Base-by-base conservation (phyloP, 2,329 filamentous ascomycete genomes). In the Byssochlamys sp. region DNA sequence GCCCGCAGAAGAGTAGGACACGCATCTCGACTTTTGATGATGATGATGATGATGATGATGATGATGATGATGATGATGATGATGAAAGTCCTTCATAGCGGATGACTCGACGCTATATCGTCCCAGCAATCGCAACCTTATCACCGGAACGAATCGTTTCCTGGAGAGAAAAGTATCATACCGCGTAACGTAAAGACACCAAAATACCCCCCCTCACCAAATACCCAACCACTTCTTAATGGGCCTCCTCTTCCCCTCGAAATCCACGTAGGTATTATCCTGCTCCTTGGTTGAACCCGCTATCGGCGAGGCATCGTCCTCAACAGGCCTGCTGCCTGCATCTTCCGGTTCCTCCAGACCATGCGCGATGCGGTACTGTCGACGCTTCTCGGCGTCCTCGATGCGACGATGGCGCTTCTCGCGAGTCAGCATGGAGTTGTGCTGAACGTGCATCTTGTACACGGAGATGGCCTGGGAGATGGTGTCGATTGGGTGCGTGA, bases 381-480 rank as follows among this genome's bases (percentile, higher is more conserved):
- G 83, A 66, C 92, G 82, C 83, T 96, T 96, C 72, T 87, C 83
- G 28, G 94, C 87, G 75, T 99, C 94, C 64, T 96, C 90, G 57
- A 90, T 80, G 63, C 85, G 85, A 68, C 81, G 81, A 67, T 84
- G 83, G 57, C 91, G 83, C 75, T 85, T 84, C 73, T 91, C 89
- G 55, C 81, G 79, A 28, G 88, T 87, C 68, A 85, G 77, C 62
- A 82, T 78, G 29, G 85, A 86, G 62, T 83, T 83, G 71, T 91
- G 86, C 65, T 85, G 81, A 63, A 88, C 82, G 69, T 95, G 88
- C 77, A 95, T 81, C 60, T 83, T 80, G 68, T 92, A 83, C 57
- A 96, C 89, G 58, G 89, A 81, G 61, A 87, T 68, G 67, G 86
- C 86, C 58, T 85, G 83, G 26, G 78, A 74, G 35, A 87, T 67